Percentiles rank a stretch among this genome's conserved stretches.
These are phyloP conservation scores for Paracoccidioides lutzii DNA, from an alignment of 2,329 filamentous ascomycete genomes.

Conservation along the genomic window DNA sequence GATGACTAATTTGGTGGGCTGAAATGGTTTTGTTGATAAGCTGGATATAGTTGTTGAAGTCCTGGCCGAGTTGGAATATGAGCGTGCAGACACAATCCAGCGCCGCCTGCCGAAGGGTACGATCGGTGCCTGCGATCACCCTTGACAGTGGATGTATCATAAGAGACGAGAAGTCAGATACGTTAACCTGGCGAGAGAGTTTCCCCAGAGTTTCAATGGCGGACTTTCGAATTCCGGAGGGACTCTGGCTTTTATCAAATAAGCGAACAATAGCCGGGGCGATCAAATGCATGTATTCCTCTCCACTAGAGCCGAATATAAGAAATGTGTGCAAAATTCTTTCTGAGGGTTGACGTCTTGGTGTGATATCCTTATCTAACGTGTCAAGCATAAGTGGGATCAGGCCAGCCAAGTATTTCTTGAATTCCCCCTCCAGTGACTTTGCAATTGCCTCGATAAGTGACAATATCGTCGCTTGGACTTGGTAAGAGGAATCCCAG, in stretches of 20 bases:
- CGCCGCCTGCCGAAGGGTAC: conserved; percentile 62
- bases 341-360: conserved; percentile 69
- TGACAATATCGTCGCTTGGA: conserved; percentile 83
- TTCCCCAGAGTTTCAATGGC: conserved; percentile 93
- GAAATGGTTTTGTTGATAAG: conserved; percentile 79
- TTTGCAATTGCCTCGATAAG: conserved; percentile 88
- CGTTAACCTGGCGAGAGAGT: conserved; percentile 87
- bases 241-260: conserved; percentile 80
- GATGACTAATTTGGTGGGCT: conserved; percentile 68
- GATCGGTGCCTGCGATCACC: conserved; percentile 62
- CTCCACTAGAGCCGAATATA: conserved; percentile 86
- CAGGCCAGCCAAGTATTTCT: conserved; percentile 79
- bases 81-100: conserved; percentile 89
- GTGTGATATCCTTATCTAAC: conserved; percentile 69
- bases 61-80: conserved; percentile 89
- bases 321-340: conserved; percentile 88
- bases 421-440: conserved; percentile 94
- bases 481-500: conserved; percentile 66
- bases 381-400: conserved; percentile 90
- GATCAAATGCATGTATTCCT: conserved; percentile 99
- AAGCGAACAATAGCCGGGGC: conserved; percentile 89
- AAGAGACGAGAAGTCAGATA: conserved; percentile 91
- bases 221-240: conserved; percentile 63
- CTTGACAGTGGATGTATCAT: conserved; percentile 90
- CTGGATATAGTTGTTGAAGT: conserved; percentile 87